These are phyloP conservation scores for Sisymbrium irio DNA, from an alignment of 345 rosid genomes.

Conservation along the genomic window DNA sequence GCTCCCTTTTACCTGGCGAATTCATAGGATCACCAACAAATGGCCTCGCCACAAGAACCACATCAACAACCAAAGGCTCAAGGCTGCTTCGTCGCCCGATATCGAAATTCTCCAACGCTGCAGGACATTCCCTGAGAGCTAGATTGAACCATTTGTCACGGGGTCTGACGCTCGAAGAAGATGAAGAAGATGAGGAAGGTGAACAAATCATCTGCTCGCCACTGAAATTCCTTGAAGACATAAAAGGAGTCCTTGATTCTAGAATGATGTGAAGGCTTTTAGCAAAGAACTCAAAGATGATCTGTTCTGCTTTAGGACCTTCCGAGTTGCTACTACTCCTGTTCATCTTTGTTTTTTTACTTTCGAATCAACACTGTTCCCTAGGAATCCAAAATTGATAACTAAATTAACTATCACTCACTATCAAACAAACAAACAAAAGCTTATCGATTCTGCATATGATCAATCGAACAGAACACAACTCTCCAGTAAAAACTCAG, in stretches of 20 bases:
- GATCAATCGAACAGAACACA: constrained; percentile 15
- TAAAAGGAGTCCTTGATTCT: constrained; percentile 77
- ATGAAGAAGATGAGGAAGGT: constrained; percentile 82
- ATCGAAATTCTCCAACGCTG: constrained; percentile 74
- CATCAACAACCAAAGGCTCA: constrained; percentile 86
- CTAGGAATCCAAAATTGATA: constrained; percentile 18
- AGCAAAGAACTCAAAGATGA: constrained; percentile 81
- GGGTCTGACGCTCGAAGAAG: constrained; percentile 73
- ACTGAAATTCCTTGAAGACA: constrained; percentile 79
- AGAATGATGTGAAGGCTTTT: constrained; percentile 90
- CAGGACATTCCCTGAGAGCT: constrained; percentile 90
- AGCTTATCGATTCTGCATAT: constrained; percentile 1
- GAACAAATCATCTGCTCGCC: constrained; percentile 75
- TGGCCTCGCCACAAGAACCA: constrained; percentile 61
- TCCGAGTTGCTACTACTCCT: constrained; percentile 49
- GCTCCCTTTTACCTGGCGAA: constrained; percentile 46
- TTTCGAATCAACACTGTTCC: constrained; percentile 24
- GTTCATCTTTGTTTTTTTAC: constrained; percentile 35
- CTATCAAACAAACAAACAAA: background rate
- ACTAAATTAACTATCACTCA: background rate
- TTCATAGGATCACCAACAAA: constrained; percentile 48
- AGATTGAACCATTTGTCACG: constrained; percentile 94
- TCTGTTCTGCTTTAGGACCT: constrained; percentile 76
- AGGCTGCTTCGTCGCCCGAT: constrained; percentile 65
- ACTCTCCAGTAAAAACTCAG: constrained; percentile 17